A percentile compares a stretch with the other conserved stretches of the same genome.
Evolutionary conservation across 2,329 filamentous ascomycete species (phyloP).

Genomic region (Nannizziopsis barbatae): DNA sequence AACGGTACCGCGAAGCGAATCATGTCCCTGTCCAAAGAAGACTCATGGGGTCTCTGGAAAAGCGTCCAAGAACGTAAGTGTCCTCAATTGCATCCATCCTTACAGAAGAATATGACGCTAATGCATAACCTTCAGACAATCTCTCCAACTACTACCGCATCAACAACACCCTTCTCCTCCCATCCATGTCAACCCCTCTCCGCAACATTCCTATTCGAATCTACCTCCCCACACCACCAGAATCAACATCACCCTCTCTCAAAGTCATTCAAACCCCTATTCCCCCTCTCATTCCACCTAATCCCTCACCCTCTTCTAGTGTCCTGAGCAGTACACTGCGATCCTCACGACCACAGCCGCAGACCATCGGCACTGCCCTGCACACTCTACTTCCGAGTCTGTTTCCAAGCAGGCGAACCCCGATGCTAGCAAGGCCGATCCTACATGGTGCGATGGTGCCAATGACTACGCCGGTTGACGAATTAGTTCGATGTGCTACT

Average conservation of each 20-base stretch:
- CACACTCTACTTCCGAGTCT: slow-evolving; percentile 64
- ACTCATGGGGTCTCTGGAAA: slow-evolving; percentile 73
- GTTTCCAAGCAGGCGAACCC: slow-evolving; percentile 77
- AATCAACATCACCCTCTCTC: slow-evolving; percentile 39
- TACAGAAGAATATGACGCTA: background rate
- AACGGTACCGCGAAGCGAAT: slow-evolving; percentile 82
- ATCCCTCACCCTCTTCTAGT: slow-evolving; percentile 9
- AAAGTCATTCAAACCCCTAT: slow-evolving; percentile 68
- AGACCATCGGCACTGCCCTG: slow-evolving; percentile 67
- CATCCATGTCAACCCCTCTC: slow-evolving; percentile 55
- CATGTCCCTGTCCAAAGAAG: slow-evolving; percentile 75
- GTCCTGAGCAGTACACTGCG: slow-evolving; percentile 16
- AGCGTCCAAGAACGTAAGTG: slow-evolving; percentile 59
- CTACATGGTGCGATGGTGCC: slow-evolving; percentile 78
- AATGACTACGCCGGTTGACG: slow-evolving; percentile 66
- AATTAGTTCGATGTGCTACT: slow-evolving; percentile 67
- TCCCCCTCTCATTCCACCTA: slow-evolving; percentile 36
- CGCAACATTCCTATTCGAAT: slow-evolving; percentile 78
- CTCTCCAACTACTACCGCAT: slow-evolving; percentile 60
- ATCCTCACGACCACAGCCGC: slow-evolving; percentile 36
- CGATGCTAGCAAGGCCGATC: slow-evolving; percentile 71
- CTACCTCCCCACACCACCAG: slow-evolving; percentile 63
- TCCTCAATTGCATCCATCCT: background rate
- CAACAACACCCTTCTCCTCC: slow-evolving; percentile 62
- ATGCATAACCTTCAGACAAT: slow-evolving; percentile 47